These are phyloP conservation scores for Adansonia digitata DNA, from an alignment of 345 rosid genomes.

Conservation along the genomic window DNA sequence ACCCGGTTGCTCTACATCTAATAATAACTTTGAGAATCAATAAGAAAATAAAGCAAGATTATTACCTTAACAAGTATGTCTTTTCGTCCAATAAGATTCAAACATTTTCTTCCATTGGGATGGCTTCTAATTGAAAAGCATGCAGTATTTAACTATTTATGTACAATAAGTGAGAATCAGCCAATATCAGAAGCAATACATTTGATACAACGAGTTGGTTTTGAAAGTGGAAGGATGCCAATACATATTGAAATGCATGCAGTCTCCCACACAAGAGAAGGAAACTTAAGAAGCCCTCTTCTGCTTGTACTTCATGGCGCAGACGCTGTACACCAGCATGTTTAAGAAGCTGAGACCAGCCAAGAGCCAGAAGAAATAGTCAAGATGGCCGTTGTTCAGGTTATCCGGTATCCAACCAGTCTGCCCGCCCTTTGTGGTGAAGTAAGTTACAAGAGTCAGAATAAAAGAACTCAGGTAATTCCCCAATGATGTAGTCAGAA, in stretches of 20 bases:
- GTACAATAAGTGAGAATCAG: not conserved
- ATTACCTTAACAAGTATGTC: not conserved
- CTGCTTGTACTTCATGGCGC: conserved; percentile 64
- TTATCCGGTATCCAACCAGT: conserved; percentile 89
- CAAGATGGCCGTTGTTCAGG: conserved; percentile 81
- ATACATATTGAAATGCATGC: not conserved
- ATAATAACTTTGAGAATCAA: not conserved
- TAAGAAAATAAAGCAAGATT: not conserved
- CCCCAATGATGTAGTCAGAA: conserved; percentile 67
- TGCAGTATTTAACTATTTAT: not conserved
- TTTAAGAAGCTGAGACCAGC: conserved; percentile 68
- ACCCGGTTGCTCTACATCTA: too few species aligned
- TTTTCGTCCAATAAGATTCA: not conserved
- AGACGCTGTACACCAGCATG: conserved; percentile 53
- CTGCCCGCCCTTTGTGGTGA: conserved; percentile 52
- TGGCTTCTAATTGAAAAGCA: not conserved
- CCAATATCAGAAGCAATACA: too few species aligned
- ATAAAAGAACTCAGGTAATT: conserved; percentile 80
- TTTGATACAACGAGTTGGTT: not conserved
- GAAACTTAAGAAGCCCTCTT: conserved; percentile 46
- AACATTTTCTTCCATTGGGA: not conserved
- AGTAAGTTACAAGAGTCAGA: conserved; percentile 57
- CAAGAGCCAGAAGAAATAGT: conserved; percentile 89
- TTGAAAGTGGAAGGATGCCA: not conserved
- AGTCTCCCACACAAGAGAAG: not conserved